These are phyloP conservation scores for Dendrobium catenatum DNA, from an alignment of 106 monocot species.

Conservation along the genomic window DNA sequence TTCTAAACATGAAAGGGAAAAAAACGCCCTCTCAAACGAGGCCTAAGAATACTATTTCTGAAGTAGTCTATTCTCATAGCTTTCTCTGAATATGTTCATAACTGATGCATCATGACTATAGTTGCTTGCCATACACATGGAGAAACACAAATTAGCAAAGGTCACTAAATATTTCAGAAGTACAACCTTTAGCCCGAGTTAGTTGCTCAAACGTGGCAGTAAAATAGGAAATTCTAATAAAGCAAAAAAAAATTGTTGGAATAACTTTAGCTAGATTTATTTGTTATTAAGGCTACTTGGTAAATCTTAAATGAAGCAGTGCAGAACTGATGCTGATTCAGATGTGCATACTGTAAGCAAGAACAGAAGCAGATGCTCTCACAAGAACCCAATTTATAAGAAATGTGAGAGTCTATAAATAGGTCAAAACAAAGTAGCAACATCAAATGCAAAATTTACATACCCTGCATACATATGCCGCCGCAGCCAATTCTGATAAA, in stretches of 20 bases:
- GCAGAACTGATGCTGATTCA: background rate
- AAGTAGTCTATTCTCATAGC: no score
- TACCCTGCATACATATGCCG: slow-evolving; percentile 86
- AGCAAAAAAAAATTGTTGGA: background rate
- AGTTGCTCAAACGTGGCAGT: background rate
- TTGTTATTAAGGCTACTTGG: background rate
- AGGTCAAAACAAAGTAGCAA: background rate
- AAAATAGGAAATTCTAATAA: background rate
- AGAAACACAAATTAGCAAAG: no score
- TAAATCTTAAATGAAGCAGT: background rate
- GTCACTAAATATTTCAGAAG: no score
- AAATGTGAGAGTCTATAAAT: background rate
- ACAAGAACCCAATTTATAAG: background rate
- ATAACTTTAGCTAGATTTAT: background rate
- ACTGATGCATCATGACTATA: no score
- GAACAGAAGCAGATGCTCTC: background rate
- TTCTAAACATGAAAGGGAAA: no score
- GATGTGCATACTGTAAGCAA: background rate
- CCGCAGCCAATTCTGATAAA: slow-evolving; percentile 87
- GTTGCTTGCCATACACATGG: no score
- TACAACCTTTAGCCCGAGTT: no score
- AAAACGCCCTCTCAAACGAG: no score
- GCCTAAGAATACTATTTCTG: no score
- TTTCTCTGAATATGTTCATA: no score
- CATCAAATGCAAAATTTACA: slow-evolving; percentile 6